phyloP scores from a whole-genome alignment of 805 yeast species.

The Wickerhamomyces silvicola region DNA sequence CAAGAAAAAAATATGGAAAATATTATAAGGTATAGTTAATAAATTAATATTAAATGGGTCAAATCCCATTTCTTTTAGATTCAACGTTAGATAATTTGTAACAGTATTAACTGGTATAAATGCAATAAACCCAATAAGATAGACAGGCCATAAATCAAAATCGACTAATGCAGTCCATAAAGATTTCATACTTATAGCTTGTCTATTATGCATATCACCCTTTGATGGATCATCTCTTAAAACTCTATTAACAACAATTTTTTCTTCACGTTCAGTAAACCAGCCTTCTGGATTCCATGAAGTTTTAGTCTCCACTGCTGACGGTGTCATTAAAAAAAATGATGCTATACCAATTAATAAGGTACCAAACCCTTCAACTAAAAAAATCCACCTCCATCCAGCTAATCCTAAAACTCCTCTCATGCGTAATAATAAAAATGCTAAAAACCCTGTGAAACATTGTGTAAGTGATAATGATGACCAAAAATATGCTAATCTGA shows the following conservation, averaged over 20 bases:
- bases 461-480: constrained; percentile 44
- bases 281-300: constrained; percentile 46
- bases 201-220: constrained; percentile 62
- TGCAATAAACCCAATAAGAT: constrained; percentile 39
- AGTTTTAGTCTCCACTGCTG: constrained; percentile 47
- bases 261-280: constrained; percentile 48
- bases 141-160: constrained; percentile 53
- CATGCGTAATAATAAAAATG: constrained; percentile 48
- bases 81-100: constrained; percentile 39
- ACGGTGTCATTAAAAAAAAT: constrained; percentile 48
- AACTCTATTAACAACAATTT: constrained; percentile 51
- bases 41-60: constrained; percentile 44
- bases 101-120: constrained; percentile 31
- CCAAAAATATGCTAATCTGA: constrained; percentile 58
- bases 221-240: constrained; percentile 61
- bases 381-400: constrained; percentile 67
- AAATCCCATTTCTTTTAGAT: constrained; percentile 43
- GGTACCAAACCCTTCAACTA: constrained; percentile 59
- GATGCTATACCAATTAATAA: constrained; percentile 43
- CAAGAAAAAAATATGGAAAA: constrained; percentile 31
- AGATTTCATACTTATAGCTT: constrained; percentile 35
- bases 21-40: constrained; percentile 43
- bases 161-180: constrained; percentile 38
- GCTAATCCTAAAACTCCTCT: constrained; percentile 38
- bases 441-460: constrained; percentile 41